Evolutionary conservation across 176 grass and related monocot genomes (phyloP).

Genomic region (Guadua angustifolia): DNA sequence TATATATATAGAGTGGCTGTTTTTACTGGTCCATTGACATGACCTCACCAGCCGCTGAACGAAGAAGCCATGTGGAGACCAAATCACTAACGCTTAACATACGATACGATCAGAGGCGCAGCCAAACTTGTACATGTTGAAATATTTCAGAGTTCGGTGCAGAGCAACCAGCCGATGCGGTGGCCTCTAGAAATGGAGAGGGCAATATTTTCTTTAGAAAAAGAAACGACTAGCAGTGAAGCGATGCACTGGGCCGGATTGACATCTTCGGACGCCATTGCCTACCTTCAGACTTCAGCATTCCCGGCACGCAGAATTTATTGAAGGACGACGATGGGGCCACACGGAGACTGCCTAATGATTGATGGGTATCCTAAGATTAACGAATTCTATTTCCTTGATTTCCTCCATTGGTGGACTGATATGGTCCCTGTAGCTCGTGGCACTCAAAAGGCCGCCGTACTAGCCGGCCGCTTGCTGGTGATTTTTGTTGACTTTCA

Average conservation of each 20-base stretch:
- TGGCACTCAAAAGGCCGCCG: no score
- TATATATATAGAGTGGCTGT: background rate
- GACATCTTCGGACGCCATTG: slow-evolving; percentile 7
- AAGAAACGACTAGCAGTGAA: background rate
- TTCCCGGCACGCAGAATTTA: background rate
- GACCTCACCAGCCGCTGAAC: background rate
- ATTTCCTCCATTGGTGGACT: no score
- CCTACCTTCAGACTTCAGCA: background rate
- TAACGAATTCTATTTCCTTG: no score
- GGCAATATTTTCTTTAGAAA: background rate
- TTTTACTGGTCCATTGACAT: background rate
- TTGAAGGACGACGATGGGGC: background rate
- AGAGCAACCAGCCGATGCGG: background rate
- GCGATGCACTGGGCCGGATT: background rate
- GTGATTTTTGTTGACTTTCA: no score
- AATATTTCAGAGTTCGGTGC: background rate
- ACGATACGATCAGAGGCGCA: background rate
- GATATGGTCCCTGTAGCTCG: no score
- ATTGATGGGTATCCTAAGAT: no score
- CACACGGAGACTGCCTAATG: background rate
- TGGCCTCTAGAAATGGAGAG: background rate
- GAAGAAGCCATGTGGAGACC: background rate
- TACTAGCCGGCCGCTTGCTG: no score
- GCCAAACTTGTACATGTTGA: background rate
- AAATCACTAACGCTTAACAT: background rate